Evolutionary conservation across 2,329 filamentous ascomycete genomes (phyloP).

Genomic region (Curvularia spicifera): DNA sequence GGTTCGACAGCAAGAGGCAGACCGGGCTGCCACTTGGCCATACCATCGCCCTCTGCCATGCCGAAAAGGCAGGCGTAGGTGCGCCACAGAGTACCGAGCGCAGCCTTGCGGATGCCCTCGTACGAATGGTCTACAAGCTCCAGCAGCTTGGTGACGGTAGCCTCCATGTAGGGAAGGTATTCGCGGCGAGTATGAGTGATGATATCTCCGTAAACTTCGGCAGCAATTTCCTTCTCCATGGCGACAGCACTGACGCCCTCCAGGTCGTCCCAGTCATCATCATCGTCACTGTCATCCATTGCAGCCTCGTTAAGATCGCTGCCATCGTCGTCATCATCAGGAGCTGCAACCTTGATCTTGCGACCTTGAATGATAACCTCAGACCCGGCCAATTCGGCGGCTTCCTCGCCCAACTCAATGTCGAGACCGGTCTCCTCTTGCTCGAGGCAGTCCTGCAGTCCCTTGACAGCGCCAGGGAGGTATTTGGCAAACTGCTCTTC

Average conservation of each 20-base stretch:
- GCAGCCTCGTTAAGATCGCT: conserved; percentile 60
- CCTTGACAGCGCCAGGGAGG: conserved; percentile 77
- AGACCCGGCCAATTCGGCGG: conserved; percentile 74
- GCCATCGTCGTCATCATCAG: conserved; percentile 66
- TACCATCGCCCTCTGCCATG: conserved; percentile 78
- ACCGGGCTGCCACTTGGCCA: conserved; percentile 85
- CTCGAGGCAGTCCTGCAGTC: conserved; percentile 83
- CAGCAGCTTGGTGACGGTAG: conserved; percentile 80
- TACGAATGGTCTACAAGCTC: conserved; percentile 87
- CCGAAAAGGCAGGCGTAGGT: conserved; percentile 91
- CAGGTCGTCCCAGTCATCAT: conserved; percentile 84
- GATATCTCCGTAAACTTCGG: conserved; percentile 93
- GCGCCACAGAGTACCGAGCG: conserved; percentile 89
- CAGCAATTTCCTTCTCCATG: conserved; percentile 95
- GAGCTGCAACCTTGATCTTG: conserved; percentile 78
- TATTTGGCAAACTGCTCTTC: conserved; percentile 81
- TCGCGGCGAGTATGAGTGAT: conserved; percentile 83
- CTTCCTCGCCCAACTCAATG: conserved; percentile 75
- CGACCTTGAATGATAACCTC: conserved; percentile 81
- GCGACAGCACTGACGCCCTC: conserved; percentile 86
- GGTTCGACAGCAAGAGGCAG: conserved; percentile 82
- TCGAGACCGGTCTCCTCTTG: conserved; percentile 86
- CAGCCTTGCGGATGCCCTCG: conserved; percentile 91
- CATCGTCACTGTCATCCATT: conserved; percentile 75
- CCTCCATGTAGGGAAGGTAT: conserved; percentile 84